These are phyloP conservation scores for Thraustochytrium striatum DNA, from an alignment of 352 stramenopile species.

Conservation along the genomic window DNA sequence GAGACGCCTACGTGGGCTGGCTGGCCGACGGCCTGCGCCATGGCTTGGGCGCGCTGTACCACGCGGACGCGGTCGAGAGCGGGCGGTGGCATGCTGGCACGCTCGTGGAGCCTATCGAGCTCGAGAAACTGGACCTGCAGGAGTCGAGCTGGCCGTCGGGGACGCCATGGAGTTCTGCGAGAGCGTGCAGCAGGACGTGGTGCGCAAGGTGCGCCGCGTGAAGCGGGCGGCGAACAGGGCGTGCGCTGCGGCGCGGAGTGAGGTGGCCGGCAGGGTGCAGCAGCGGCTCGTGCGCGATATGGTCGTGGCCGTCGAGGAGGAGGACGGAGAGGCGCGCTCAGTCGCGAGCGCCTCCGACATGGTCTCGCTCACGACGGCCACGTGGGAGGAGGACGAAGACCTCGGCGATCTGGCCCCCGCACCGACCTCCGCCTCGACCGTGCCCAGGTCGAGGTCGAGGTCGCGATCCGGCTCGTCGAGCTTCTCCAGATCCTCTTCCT, in stretches of 20 bases:
- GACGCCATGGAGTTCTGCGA: not conserved
- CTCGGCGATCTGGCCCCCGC: not conserved
- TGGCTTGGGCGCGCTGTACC: not conserved
- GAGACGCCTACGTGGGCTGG: not conserved
- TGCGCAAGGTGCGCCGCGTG: not conserved
- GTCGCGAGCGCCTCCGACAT: not conserved
- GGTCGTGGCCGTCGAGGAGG: not conserved
- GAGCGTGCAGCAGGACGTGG: not conserved
- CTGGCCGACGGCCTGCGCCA: not conserved
- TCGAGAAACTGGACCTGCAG: no score
- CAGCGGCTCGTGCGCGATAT: not conserved
- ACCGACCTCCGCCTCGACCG: not conserved
- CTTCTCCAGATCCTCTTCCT: not conserved
- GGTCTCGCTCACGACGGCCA: not conserved
- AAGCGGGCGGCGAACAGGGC: not conserved
- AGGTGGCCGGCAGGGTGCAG: not conserved
- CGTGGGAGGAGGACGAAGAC: not conserved
- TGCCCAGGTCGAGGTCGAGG: not conserved
- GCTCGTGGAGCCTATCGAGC: no score
- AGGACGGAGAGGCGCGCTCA: no score
- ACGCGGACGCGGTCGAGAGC: not conserved
- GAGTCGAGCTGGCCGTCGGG: not conserved
- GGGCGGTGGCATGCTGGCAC: no score
- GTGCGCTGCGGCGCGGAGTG: not conserved
- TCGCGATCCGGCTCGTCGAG: no score